Base-by-base conservation (phyloP, 331 rosid genomes). In the Rosa hybrid region DNA sequence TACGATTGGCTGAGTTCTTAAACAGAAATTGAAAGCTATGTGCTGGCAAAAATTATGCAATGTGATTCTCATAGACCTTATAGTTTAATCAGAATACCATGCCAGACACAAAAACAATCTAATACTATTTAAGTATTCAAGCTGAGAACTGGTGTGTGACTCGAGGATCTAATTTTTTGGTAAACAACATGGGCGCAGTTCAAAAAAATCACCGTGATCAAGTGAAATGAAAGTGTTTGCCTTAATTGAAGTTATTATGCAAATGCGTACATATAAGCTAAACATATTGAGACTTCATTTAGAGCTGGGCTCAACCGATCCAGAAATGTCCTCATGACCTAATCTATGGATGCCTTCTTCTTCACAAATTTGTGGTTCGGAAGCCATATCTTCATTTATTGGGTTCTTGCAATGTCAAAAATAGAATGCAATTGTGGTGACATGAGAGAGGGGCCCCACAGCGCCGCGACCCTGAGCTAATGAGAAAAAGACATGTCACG, bases 11-110 rank as follows among this genome's bases (percentile, higher is more conserved):
- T 81, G 80, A 72, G 82, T 83, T 71, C 74, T 62, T 70, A 78
- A 86, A 82, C 80, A 56, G 70, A 70, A 80, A 84, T 79, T 87
- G 83, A 39, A 81, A 70, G 77, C 79, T 23, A 85, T 77, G 78
- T 77, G 44, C 44, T 60, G 70, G 48, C 75, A 78, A 23, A 59
- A 30, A 60, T 83, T 82, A 76, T 16, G 71, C 71, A 76, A 46
- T 16, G 77, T 41, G 71, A 20, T 65, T 74, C 54, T 46, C 60
- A 5, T 30, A 39, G 44, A 73, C 76, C 64, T 34, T 71, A 70
- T 64, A 65, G 53, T 78, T 84, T 80, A 69, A 84, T 20, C 41
- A 75, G 68, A 69, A 86, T 72, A 64, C 73, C 77, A 73, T 78
- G 71, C 48, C 56, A 81, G 62, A 81, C 68, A 49, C 74, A 83